Conservation (phyloP, 768 basidiomycete genomes). For the Trametes cubensis region DNA sequence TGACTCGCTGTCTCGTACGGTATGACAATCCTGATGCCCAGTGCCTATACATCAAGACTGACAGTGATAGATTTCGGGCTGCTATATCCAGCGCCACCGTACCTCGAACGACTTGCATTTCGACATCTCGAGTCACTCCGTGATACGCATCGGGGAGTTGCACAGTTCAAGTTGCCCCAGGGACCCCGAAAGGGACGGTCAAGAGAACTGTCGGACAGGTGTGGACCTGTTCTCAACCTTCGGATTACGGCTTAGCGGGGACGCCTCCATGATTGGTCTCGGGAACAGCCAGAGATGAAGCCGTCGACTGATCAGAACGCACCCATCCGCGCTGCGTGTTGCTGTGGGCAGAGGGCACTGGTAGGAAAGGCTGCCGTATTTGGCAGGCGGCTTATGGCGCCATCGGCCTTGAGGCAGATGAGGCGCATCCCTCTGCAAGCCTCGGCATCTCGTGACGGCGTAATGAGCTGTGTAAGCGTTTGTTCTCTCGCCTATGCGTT, state of each 20-base stretch:
- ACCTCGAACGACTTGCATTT: too few species aligned
- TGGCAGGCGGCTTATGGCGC: conserved; percentile 23
- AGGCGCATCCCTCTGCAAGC: conserved; percentile 9
- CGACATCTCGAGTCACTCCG: background rate
- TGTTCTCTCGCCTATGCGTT: conserved; percentile 6
- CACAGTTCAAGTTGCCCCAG: too few species aligned
- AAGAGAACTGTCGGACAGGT: background rate
- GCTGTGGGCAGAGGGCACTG: conserved; percentile 29
- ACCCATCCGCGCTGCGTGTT: conserved; percentile 12
- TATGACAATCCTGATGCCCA: background rate
- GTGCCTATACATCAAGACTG: background rate
- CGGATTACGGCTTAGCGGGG: conserved; percentile 15
- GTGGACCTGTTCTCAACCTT: background rate
- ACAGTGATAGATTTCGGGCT: too few species aligned
- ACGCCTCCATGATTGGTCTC: conserved; percentile 15
- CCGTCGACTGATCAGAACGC: conserved; percentile 18
- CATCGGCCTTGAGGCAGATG: conserved; percentile 28
- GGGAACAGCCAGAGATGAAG: conserved; percentile 19
- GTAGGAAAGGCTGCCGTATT: conserved; percentile 13
- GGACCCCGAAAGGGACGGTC: background rate
- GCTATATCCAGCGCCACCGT: too few species aligned
- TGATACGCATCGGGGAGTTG: too few species aligned
- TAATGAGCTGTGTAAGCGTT: conserved; percentile 21
- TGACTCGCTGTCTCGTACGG: background rate
- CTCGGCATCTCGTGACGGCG: conserved; percentile 23